Evolutionary conservation across 2,329 filamentous ascomycete species (phyloP).

Genomic region (Penicillium sp.): DNA sequence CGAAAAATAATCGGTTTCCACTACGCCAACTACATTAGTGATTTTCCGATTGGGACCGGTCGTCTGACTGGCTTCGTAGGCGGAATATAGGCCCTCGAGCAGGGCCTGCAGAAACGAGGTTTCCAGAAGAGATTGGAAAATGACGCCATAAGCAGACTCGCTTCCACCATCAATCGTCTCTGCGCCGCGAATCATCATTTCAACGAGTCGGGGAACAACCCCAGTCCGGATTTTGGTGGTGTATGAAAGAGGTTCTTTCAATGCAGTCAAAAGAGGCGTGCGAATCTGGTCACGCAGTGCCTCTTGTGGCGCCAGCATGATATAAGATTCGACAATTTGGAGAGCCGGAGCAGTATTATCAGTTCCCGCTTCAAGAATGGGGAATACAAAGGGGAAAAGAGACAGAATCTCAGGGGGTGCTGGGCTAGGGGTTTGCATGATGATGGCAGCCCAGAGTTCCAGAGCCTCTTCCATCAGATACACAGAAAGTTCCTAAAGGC

Average conservation of each 20-base stretch:
- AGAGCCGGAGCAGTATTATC: constrained; percentile 59
- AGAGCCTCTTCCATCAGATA: constrained; percentile 89
- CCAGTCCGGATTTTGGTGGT: constrained; percentile 38
- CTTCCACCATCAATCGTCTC: constrained; percentile 54
- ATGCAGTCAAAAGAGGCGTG: constrained; percentile 33
- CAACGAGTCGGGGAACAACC: constrained; percentile 48
- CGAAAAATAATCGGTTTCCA: constrained; percentile 78
- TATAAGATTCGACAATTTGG: constrained; percentile 63
- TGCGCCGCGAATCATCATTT: constrained; percentile 59
- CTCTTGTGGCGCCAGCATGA: constrained; percentile 55
- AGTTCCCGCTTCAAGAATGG: constrained; percentile 60
- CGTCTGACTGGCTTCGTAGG: constrained; percentile 69
- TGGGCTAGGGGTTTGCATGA: constrained; percentile 60
- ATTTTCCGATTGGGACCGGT: constrained; percentile 70
- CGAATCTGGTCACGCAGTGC: constrained; percentile 39
- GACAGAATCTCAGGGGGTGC: constrained; percentile 55
- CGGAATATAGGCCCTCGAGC: constrained; percentile 60
- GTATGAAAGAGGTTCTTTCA: constrained; percentile 39
- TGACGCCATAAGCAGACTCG: constrained; percentile 53
- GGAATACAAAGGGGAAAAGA: constrained; percentile 58
- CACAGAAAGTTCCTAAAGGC: constrained; percentile 54
- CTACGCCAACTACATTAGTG: constrained; percentile 64
- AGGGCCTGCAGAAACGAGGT: constrained; percentile 59
- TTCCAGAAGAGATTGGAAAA: constrained; percentile 61
- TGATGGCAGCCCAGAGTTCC: constrained; percentile 76